Evolutionary conservation across 2,329 filamentous ascomycete genomes (phyloP), one percentile per base, ranked within the genome.

Genomic region (Beauveria sp.): DNA sequence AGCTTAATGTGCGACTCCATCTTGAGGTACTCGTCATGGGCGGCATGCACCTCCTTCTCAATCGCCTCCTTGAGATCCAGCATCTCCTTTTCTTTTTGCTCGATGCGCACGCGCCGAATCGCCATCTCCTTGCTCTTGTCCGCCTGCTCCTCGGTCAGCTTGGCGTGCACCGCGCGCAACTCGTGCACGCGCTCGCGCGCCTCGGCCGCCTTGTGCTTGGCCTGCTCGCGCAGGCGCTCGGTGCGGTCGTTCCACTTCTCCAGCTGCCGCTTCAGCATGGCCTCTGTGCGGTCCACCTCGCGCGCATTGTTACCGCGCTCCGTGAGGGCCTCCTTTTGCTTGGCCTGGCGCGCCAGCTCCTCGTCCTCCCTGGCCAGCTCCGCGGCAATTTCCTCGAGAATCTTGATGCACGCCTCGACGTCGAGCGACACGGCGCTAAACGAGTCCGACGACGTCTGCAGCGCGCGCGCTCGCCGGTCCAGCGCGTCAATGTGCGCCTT

Each of bases 11-110:
- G 95, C 43, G 91, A 88, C 74, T 98, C 93, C 86, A 99, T 89
- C 85, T 97, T 97, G 72, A 96, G 83, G 75, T 96, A 99, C 78
- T 98, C 91, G 66, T 96, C 93, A 68, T 96, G 86, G 1, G 95
- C 92, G 61, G 85, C 86, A 71, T 95, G 90, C 9, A 98, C 88
- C 75, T 99, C 95, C 64, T 88, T 93, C 72, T 98, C 93, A 65
- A 99, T 96, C 69, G 95, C 96, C 73, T 98, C 95, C 72, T 97
- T 98, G 67, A 99, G 82, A 74, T 99, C 95, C 53, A 89, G 86
- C 93, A 98, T 99, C 93, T 98, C 98, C 79, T 98, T 98, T 82
- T 98, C 93, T 9, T 91, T 96, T 78, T 97, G 92, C 76, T 99
- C 95, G 65, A 99, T 98, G 63, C 93, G 82, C n/a, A 97, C 91